These are phyloP conservation scores for Phytophthora sansomeana DNA, from an alignment of 352 stramenopile genomes.

Conservation along the genomic window DNA sequence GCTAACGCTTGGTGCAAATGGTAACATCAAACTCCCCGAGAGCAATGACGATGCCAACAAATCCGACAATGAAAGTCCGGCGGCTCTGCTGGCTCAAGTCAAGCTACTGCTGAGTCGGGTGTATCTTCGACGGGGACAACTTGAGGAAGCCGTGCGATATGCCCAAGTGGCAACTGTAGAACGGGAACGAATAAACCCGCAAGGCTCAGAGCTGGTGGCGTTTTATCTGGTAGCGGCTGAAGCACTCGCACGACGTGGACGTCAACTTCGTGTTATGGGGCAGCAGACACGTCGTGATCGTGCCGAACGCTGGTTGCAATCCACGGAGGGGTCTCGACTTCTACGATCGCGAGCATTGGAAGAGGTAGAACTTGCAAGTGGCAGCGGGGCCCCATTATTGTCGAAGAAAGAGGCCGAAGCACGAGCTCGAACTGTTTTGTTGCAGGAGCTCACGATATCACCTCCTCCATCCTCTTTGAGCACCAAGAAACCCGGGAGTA, in stretches of 20 bases:
- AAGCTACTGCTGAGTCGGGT: constrained; percentile 66
- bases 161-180: constrained; percentile 54
- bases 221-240: constrained; percentile 71
- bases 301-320: constrained; percentile 60
- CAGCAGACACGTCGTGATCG: constrained; percentile 55
- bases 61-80: constrained; percentile 17
- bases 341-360: constrained; percentile 56
- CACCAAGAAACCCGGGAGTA: constrained; percentile 5
- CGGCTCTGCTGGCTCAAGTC: constrained; percentile 45
- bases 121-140: constrained; percentile 57
- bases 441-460: constrained; percentile 49
- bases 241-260: constrained; percentile 57
- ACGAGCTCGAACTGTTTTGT: constrained; percentile 40
- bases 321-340: constrained; percentile 50
- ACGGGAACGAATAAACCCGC: constrained; percentile 48
- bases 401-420: constrained; percentile 67
- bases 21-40: constrained; percentile 20
- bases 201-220: constrained; percentile 43
- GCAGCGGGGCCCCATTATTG: constrained; percentile 31
- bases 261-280: constrained; percentile 52
- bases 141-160: constrained; percentile 63
- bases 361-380: constrained; percentile 32
- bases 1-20: constrained; percentile 21
- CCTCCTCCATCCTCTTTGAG: constrained; percentile 22
- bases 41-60: constrained; percentile 26